Conservation (phyloP, 2,329 filamentous ascomycete species). For the Fusarium tanahbumbuense region DNA sequence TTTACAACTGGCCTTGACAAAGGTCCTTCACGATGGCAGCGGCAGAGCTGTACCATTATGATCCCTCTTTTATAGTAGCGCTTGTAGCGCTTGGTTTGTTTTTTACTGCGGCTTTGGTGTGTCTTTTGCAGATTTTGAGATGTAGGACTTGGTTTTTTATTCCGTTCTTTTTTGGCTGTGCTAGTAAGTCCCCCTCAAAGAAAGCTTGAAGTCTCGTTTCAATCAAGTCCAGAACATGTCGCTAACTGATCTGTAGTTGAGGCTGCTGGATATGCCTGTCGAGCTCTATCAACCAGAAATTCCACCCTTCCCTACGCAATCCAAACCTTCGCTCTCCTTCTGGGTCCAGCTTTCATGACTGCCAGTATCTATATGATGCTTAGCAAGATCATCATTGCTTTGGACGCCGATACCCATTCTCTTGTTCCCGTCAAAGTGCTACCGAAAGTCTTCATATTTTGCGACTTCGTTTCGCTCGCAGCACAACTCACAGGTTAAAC, state of each 20-base stretch:
- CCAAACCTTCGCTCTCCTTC: conserved; percentile 50
- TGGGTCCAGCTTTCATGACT: conserved; percentile 56
- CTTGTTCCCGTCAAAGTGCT: conserved; percentile 57
- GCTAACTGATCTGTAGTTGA: conserved; percentile 30
- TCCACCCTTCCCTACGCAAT: conserved; percentile 50
- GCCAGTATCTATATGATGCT: conserved; percentile 60
- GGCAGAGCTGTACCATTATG: conserved; percentile 57
- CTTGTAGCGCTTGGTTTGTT: conserved; percentile 55
- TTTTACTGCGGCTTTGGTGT: conserved; percentile 49
- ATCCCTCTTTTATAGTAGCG: conserved; percentile 57
- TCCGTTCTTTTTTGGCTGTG: conserved; percentile 61
- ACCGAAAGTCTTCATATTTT: conserved; percentile 62
- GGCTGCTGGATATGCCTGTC: conserved; percentile 56
- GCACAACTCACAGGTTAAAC: conserved; percentile 32
- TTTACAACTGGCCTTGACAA: not conserved
- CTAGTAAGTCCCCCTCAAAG: no score
- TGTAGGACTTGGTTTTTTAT: conserved; percentile 63
- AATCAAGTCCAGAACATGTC: no score
- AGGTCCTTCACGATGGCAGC: conserved; percentile 12
- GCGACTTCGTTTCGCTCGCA: conserved; percentile 58
- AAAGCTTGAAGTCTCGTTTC: no score
- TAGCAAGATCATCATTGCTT: conserved; percentile 52
- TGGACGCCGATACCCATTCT: conserved; percentile 53
- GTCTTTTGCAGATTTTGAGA: conserved; percentile 55
- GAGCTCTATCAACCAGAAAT: conserved; percentile 56